A percentile compares a stretch with the other conserved stretches of the same genome.
Evolutionary conservation across 2,329 filamentous ascomycete species (phyloP).

Genomic region (Fusarium sp.): DNA sequence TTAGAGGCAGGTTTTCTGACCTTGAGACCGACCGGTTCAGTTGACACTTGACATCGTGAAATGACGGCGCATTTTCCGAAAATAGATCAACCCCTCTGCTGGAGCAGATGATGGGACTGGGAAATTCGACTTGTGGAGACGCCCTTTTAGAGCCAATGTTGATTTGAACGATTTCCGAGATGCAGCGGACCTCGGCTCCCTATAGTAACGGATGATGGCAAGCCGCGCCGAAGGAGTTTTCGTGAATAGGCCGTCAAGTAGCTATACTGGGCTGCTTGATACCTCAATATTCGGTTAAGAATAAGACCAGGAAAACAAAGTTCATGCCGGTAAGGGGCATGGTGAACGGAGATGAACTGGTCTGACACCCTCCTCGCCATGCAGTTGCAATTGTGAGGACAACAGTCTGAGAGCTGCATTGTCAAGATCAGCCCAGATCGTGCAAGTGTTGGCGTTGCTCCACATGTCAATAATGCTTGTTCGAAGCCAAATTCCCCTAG

Average conservation of each 20-base stretch:
- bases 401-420: slow-evolving; percentile 1
- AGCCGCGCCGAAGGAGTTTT: background rate
- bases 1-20: background rate
- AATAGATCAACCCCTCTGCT: slow-evolving; percentile 27
- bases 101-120: slow-evolving; percentile 8
- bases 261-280: background rate
- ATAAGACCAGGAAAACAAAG: background rate
- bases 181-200: slow-evolving; percentile 21
- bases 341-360: background rate
- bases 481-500: slow-evolving; percentile 10
- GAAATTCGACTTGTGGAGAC: slow-evolving; percentile 4
- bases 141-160: background rate
- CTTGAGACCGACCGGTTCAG: background rate
- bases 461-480: slow-evolving; percentile 30
- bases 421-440: slow-evolving; percentile 37
- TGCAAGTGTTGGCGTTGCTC: slow-evolving; percentile 4
- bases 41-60: background rate
- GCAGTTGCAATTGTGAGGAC: background rate
- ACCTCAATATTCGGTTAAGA: background rate
- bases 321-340: background rate
- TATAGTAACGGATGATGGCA: background rate
- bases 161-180: slow-evolving; percentile 10
- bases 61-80: slow-evolving; percentile 31
- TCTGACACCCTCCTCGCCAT: slow-evolving; percentile 1
- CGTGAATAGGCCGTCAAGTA: background rate